A percentile compares a stretch with the other conserved stretches of the same genome.
These are phyloP conservation scores for Candida sonorensis DNA, from an alignment of 805 yeast genomes.

Conservation along the genomic window DNA sequence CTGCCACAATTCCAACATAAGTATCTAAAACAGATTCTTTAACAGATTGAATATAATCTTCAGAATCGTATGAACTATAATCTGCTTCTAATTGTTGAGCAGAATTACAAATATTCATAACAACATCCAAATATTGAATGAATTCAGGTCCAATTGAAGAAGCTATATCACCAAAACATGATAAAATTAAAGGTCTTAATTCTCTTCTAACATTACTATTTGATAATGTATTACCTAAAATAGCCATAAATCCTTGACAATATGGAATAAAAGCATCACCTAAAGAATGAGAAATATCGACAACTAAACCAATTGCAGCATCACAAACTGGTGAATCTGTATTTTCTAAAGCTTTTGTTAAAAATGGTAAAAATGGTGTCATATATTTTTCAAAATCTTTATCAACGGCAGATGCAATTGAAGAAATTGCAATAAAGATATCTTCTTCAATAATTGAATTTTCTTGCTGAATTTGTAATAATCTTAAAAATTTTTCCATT, in stretches of 20 bases:
- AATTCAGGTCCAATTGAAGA: conserved; percentile 76
- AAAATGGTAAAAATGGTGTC: conserved; percentile 76
- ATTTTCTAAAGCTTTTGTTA: conserved; percentile 72
- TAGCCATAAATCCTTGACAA: conserved; percentile 74
- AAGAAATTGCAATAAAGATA: conserved; percentile 83
- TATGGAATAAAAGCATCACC: conserved; percentile 69
- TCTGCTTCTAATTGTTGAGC: conserved; percentile 60
- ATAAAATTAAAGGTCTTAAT: conserved; percentile 77
- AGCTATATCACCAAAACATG: conserved; percentile 95
- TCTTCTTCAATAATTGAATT: conserved; percentile 84
- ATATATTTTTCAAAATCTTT: conserved; percentile 66
- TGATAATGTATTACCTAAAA: conserved; percentile 67
- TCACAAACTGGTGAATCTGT: conserved; percentile 77
- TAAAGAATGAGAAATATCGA: conserved; percentile 87
- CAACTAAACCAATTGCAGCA: conserved; percentile 91
- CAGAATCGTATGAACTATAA: conserved; percentile 64
- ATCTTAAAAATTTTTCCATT: conserved; percentile 74
- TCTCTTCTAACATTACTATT: conserved; percentile 67
- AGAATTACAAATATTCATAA: conserved; percentile 67
- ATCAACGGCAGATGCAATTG: conserved; percentile 79
- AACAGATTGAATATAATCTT: conserved; percentile 65
- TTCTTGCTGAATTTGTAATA: conserved; percentile 53
- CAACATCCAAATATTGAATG: conserved; percentile 68
- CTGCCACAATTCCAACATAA: conserved; percentile 91
- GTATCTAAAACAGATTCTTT: conserved; percentile 92